Percentiles rank a stretch among this genome's conserved stretches.
These are phyloP conservation scores for Pythium periplocum DNA, from an alignment of 352 stramenopile species.

Conservation along the genomic window DNA sequence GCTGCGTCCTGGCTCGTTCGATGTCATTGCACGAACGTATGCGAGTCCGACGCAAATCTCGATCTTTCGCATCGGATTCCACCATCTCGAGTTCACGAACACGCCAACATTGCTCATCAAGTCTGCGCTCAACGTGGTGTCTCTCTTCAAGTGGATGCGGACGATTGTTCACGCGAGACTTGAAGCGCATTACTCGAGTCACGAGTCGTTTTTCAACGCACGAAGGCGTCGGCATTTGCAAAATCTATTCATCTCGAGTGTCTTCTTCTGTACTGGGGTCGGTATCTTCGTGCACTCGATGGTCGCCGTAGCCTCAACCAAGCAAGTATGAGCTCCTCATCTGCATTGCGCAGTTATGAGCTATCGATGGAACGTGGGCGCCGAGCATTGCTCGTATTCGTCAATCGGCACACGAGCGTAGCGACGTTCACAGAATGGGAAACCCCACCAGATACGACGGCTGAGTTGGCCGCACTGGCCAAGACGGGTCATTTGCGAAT, in stretches of 20 bases:
- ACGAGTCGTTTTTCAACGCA: too few species aligned
- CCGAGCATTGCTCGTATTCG: background rate
- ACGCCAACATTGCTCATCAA: conserved; percentile 9
- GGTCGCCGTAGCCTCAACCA: conserved; percentile 4
- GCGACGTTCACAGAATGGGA: conserved; percentile 1
- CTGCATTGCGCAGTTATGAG: conserved; percentile 12
- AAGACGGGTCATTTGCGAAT: background rate
- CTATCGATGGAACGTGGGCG: conserved; percentile 1
- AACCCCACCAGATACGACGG: background rate
- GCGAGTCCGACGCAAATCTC: conserved; percentile 15
- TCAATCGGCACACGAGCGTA: background rate
- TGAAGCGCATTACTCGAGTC: too few species aligned
- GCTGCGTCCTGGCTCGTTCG: conserved; percentile 11
- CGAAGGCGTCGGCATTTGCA: too few species aligned
- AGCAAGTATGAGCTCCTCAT: background rate
- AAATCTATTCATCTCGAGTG: conserved; percentile 6
- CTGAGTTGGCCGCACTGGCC: background rate
- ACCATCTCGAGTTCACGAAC: conserved; percentile 15
- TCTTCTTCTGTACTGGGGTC: conserved; percentile 10
- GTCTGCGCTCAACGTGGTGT: conserved; percentile 13
- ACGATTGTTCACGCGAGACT: conserved; percentile 15
- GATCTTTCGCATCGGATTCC: conserved; percentile 17
- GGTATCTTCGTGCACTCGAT: conserved; percentile 5
- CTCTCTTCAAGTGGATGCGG: conserved; percentile 19
- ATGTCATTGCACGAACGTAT: conserved; percentile 18